Base-by-base conservation (phyloP, 2,329 filamentous ascomycete genomes). In the Cladosporium sp. region DNA sequence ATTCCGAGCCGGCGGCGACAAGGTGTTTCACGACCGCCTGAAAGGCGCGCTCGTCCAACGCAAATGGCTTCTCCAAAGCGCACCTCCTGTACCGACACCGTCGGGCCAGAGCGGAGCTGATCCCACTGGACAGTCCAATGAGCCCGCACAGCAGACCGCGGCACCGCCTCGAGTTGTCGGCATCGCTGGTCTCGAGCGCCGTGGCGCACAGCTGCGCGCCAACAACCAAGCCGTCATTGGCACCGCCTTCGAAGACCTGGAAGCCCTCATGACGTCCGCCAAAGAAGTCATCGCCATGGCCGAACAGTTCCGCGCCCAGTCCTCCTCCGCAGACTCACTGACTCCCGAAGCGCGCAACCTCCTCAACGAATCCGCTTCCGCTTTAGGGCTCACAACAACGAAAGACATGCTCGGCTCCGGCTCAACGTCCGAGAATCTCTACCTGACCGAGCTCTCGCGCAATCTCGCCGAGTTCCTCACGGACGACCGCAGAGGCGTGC, bases 231-330 rank as follows among this genome's bases (percentile, higher is more conserved):
- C 89, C 9, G 85, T 96, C 46, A 95, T 98, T 58, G 92, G 92
- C 22, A 90, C 82, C 59, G 91, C 93, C 0, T 98, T 98, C 63
- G 92, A 96, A 67, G 93, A 98, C 64, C 80, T 98, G 0, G 92
- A 97, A 67, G 91, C 93, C 3, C 77, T 98, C 35, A 98, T 97
- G 92, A 89, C 91, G 3, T 96, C 92, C 3, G 93, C 93, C 4
- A 96, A 97, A 67, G 89, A 98, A 66, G 89, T 98, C 45, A 86
- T 97, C 46, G 89, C 90, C 4, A 83, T 98, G 40, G 93, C 93
- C 1, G 92, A 97, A 69, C 84, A 84, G 13, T 92, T 97, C 61
- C 84, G 89, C 1, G 77, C 82, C 10, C 86, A 91, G 64, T 70
- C 72, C 53, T 78, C 70, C 37, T 68, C 65, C 38, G 55, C 56